Conservation (phyloP, 352 stramenopile species). For the Phytophthora nicotianae region DNA sequence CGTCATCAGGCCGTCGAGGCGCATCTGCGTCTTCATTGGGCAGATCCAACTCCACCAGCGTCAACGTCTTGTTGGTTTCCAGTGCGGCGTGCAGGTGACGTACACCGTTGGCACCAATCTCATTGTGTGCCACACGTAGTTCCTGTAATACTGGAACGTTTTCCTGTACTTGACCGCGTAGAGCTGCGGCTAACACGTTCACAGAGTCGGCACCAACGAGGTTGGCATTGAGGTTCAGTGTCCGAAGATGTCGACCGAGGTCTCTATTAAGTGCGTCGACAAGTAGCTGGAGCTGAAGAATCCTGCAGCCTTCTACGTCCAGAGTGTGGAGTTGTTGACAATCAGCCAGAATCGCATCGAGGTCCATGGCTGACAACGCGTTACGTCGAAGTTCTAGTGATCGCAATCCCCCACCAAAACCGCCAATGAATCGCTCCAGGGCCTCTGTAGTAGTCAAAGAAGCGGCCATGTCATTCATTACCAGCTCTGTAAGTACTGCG, state of each 20-base stretch:
- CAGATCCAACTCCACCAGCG: slow-evolving; percentile 36
- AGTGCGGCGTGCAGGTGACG: slow-evolving; percentile 32
- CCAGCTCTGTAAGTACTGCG: slow-evolving; percentile 29
- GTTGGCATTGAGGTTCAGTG: slow-evolving; percentile 40
- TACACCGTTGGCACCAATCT: slow-evolving; percentile 40
- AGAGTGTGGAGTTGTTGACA: slow-evolving; percentile 29
- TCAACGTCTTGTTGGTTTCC: slow-evolving; percentile 38
- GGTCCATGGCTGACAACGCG: slow-evolving; percentile 32
- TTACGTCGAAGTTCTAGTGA: slow-evolving; percentile 38
- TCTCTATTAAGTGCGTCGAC: slow-evolving; percentile 32
- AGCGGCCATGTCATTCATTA: slow-evolving; percentile 37
- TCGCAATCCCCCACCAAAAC: slow-evolving; percentile 31
- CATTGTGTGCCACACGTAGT: slow-evolving; percentile 32
- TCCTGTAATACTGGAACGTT: slow-evolving; percentile 29
- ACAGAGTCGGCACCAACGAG: slow-evolving; percentile 33
- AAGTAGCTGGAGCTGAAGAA: slow-evolving; percentile 39
- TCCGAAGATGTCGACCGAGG: slow-evolving; percentile 29
- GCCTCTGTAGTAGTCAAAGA: slow-evolving; percentile 30
- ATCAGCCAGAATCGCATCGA: slow-evolving; percentile 30
- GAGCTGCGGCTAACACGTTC: slow-evolving; percentile 32
- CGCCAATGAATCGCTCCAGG: slow-evolving; percentile 25
- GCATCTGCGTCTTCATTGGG: slow-evolving; percentile 22
- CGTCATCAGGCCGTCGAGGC: slow-evolving; percentile 23
- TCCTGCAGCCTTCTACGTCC: slow-evolving; percentile 40
- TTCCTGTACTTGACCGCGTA: slow-evolving; percentile 19